A percentile compares a stretch with the other conserved stretches of the same genome.
Conservation (phyloP, 192 early-diverging fungal species). For the Tieghemiomyces parasiticus region DNA sequence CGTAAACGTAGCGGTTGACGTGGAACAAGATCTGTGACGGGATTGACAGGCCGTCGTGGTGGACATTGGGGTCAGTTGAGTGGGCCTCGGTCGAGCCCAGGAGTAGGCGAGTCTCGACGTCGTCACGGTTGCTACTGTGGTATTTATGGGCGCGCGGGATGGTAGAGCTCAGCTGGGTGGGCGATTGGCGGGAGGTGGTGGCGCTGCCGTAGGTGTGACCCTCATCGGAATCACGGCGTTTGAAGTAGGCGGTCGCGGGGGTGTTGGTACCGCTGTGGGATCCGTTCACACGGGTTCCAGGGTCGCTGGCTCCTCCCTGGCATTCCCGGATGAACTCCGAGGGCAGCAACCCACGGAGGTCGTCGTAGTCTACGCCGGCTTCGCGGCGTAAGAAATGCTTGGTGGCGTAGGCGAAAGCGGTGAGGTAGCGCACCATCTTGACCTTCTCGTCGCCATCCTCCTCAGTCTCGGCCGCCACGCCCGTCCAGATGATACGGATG, state of each 20-base stretch:
- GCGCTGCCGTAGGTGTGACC: neutral
- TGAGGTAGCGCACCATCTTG: constrained; percentile 34
- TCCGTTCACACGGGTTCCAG: neutral
- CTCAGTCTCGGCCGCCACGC: constrained; percentile 26
- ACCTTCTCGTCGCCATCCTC: constrained; percentile 37
- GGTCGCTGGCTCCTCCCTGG: neutral
- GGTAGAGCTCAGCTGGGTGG: too few relatives aligned
- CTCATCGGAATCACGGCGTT: neutral
- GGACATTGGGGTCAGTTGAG: neutral
- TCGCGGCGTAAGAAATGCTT: constrained; percentile 47
- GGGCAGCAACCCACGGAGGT: constrained; percentile 38
- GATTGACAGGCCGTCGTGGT: neutral
- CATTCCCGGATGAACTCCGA: constrained; percentile 21
- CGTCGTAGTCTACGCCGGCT: constrained; percentile 38
- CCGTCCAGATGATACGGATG: constrained; percentile 51
- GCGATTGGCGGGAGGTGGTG: neutral
- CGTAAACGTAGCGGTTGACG: constrained; percentile 35
- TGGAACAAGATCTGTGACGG: constrained; percentile 47
- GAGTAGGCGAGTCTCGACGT: constrained; percentile 5
- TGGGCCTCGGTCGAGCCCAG: neutral
- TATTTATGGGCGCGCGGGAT: neutral
- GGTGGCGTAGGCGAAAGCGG: constrained; percentile 35
- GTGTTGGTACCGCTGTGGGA: neutral
- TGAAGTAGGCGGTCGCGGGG: constrained; percentile 1
- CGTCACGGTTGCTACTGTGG: neutral